Evolutionary conservation across 441 rosid genomes (phyloP).

Genomic region (Populus trichocarpa): DNA sequence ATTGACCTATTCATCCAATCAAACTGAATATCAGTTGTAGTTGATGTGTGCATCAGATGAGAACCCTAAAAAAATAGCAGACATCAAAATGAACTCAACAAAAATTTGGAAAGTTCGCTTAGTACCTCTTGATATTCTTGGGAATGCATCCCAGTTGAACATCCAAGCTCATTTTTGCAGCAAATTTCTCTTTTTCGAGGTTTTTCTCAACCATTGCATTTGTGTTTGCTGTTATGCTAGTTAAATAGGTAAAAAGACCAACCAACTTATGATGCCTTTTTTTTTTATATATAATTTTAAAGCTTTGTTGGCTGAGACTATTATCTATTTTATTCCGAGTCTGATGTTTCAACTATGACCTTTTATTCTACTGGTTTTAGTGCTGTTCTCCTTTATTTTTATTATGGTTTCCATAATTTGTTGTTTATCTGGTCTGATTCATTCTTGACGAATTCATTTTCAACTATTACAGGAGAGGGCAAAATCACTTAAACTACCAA

Average conservation of each 20-base stretch:
- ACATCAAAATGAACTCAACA: background rate
- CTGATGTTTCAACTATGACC: background rate
- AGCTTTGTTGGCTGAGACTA: background rate
- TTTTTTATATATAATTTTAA: background rate
- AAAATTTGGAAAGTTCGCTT: background rate
- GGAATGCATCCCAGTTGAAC: background rate
- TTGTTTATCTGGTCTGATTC: conserved; percentile 3
- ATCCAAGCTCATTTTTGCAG: background rate
- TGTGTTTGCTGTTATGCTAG: background rate
- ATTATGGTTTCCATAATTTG: background rate
- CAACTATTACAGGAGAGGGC: conserved; percentile 71
- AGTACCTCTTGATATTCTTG: background rate
- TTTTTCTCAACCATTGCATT: background rate
- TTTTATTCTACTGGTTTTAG: background rate
- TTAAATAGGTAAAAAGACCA: background rate
- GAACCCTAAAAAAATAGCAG: background rate
- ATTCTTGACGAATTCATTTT: conserved; percentile 4
- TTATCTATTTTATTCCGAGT: background rate
- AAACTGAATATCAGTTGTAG: background rate
- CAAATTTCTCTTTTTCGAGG: background rate
- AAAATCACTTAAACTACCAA: conserved; percentile 74
- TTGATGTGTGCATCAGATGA: background rate
- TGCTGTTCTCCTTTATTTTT: background rate
- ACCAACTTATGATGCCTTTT: background rate
- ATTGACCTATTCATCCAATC: background rate